Percentiles rank a stretch among this genome's conserved stretches.
Evolutionary conservation across 805 yeast species (phyloP).

Genomic region (Aciculoconidium aculeatum): DNA sequence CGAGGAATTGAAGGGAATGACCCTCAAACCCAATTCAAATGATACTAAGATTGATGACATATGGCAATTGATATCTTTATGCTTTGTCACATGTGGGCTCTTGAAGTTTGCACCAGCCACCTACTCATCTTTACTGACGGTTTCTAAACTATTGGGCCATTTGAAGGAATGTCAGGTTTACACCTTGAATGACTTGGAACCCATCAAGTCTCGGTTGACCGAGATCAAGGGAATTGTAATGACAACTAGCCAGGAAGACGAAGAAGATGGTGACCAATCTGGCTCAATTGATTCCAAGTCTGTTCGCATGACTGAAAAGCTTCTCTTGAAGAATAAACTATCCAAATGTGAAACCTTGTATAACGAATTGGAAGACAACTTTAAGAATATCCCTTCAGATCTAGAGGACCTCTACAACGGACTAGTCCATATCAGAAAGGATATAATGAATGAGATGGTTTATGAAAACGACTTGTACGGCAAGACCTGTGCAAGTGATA

Average conservation of each 20-base stretch:
- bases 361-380: slow-evolving; percentile 46
- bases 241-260: slow-evolving; percentile 10
- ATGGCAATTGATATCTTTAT: slow-evolving; percentile 79
- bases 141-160: slow-evolving; percentile 77
- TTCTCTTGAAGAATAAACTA: slow-evolving; percentile 60
- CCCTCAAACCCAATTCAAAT: slow-evolving; percentile 44
- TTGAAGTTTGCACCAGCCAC: slow-evolving; percentile 91
- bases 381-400: slow-evolving; percentile 38
- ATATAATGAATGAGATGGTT: slow-evolving; percentile 44
- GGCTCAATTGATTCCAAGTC: slow-evolving; percentile 8
- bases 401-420: slow-evolving; percentile 45
- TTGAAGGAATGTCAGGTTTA: slow-evolving; percentile 74
- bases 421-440: slow-evolving; percentile 59
- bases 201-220: slow-evolving; percentile 65
- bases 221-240: slow-evolving; percentile 55
- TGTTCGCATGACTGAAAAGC: slow-evolving; percentile 43
- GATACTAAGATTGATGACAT: slow-evolving; percentile 82
- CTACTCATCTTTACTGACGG: slow-evolving; percentile 82
- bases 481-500: slow-evolving; percentile 3
- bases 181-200: slow-evolving; percentile 76
- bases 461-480: too few relatives aligned
- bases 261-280: slow-evolving; percentile 12
- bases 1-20: slow-evolving; percentile 34
- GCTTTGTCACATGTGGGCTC: slow-evolving; percentile 88
- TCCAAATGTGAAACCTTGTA: slow-evolving; percentile 56